Base-by-base conservation (phyloP, 148 eudicot species). In the Tetragonia tetragonoides region DNA sequence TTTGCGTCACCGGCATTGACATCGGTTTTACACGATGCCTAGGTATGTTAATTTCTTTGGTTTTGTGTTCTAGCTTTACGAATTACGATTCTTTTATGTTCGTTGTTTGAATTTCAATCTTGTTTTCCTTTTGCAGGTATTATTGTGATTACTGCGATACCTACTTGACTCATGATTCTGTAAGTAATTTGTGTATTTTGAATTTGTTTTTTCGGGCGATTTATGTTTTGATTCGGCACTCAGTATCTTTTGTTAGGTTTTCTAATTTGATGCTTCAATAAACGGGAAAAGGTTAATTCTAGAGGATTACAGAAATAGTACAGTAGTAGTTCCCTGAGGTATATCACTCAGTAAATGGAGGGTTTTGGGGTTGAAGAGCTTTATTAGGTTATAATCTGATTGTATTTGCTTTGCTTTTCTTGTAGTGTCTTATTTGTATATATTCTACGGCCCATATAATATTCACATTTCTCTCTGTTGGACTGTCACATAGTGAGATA, bases 81-180 rank as follows among this genome's bases (percentile, higher is more conserved):
- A 28, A 28, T 28, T 28, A 28, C 34, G 34, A 28, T 28, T 4
- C 5, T 34, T n/a, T 54, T 16, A 10, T 66, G 47, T 39, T 54
- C 8, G 10, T 68, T 77, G 18, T n/a, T 39, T 3, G 4, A 24
- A 44, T 7, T 12, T 11, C 8, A 6, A 20, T 1, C 59, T 39
- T 6, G 47, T 63, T n/a, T 75, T 79, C 38, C 1, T 63, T 86
- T 82, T 77, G 38, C 91, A 91, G 98, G 88, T 94, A 94, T 81
- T 94, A 94, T 82, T 94, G 98, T 74, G 98, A 94, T 56, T 94
- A 94, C 72, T 94, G 98, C 72, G 98, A 94, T 76, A 94, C 98
- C 78, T 94, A 94, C 83, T 80, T 94, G 84, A 94, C 98, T 0
- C 98, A 94, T 68, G 98, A 94, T 88, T 90, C 98, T 51, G 98